phyloP scores from a whole-genome alignment of 805 yeast species.

The Yarrowia sp. region DNA sequence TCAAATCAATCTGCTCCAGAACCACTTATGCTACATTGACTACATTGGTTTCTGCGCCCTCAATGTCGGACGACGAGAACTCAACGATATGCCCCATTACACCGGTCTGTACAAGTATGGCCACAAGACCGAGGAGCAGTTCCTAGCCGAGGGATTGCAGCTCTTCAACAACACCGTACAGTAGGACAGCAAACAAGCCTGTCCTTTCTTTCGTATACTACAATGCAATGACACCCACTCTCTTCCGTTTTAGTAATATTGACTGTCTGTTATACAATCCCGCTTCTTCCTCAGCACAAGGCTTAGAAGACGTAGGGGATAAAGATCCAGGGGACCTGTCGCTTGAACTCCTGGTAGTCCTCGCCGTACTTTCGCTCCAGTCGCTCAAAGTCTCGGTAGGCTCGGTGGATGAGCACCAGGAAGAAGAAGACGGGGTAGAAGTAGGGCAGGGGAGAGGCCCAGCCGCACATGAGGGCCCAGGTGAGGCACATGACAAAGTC shows the following conservation, averaged over 20 bases:
- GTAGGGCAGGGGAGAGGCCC: conserved; percentile 89
- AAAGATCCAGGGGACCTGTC: conserved; percentile 89
- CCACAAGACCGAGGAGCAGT: conserved; percentile 9
- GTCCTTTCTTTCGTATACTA: too few species aligned
- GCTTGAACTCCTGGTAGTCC: conserved; percentile 88
- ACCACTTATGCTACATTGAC: conserved; percentile 16
- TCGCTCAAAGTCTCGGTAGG: conserved; percentile 83
- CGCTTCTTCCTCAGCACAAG: too few species aligned
- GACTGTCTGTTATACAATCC: conserved; percentile 29
- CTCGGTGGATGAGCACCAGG: conserved; percentile 85
- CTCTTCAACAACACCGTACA: background rate
- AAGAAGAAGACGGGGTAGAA: conserved; percentile 93
- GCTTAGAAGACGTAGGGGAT: conserved; percentile 80
- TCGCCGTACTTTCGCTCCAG: conserved; percentile 88
- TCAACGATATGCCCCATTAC: background rate
- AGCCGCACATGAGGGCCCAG: conserved; percentile 94
- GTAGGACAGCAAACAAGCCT: too few species aligned
- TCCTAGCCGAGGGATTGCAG: background rate
- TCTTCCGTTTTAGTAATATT: conserved; percentile 1
- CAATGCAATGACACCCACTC: too few species aligned
- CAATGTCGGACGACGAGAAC: background rate
- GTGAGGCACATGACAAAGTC: conserved; percentile 86
- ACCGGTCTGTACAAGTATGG: conserved; percentile 1
- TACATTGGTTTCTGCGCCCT: conserved; percentile 14
- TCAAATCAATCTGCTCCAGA: conserved; percentile 4